phyloP scores from a whole-genome alignment of 805 yeast genomes.

The Helenozyma rhizophorensis region DNA sequence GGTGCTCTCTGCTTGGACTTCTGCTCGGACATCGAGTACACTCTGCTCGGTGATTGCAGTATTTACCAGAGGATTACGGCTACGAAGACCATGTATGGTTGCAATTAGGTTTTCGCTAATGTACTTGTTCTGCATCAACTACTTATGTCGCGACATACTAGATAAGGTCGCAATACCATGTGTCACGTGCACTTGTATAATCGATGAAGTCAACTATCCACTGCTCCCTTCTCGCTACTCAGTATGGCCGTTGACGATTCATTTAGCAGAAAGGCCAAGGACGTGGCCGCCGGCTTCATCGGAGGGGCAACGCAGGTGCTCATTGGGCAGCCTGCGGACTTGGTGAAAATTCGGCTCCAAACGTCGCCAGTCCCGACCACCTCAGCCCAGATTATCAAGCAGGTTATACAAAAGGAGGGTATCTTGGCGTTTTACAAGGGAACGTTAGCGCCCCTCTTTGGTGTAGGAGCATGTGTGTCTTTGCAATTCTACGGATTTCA shows the following conservation, averaged over 20 bases:
- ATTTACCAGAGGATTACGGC: no score
- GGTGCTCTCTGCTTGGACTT: no score
- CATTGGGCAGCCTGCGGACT: slow-evolving; percentile 45
- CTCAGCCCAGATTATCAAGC: slow-evolving; percentile 28
- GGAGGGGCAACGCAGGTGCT: slow-evolving; percentile 46
- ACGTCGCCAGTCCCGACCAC: slow-evolving; percentile 28
- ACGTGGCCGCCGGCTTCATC: slow-evolving; percentile 41
- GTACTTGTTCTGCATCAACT: no score
- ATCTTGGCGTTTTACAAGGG: slow-evolving; percentile 42
- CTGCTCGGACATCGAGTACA: no score
- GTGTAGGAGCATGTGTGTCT: slow-evolving; percentile 57
- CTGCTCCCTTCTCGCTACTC: no score
- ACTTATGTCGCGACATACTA: no score
- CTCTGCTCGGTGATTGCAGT: no score
- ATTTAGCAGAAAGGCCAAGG: slow-evolving; percentile 34
- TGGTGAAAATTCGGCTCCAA: slow-evolving; percentile 40
- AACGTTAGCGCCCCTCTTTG: slow-evolving; percentile 40
- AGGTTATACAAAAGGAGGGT: slow-evolving; percentile 40
- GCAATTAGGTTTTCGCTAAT: no score
- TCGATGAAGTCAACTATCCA: no score
- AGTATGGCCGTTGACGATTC: slow-evolving; percentile 30
- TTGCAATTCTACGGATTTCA: slow-evolving; percentile 69
- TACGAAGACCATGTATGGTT: no score
- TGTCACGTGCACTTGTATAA: slow-evolving; percentile 19
- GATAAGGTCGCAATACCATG: not conserved